phyloP scores from a whole-genome alignment of 2,329 filamentous ascomycete species.

The Fusarium sp. region DNA sequence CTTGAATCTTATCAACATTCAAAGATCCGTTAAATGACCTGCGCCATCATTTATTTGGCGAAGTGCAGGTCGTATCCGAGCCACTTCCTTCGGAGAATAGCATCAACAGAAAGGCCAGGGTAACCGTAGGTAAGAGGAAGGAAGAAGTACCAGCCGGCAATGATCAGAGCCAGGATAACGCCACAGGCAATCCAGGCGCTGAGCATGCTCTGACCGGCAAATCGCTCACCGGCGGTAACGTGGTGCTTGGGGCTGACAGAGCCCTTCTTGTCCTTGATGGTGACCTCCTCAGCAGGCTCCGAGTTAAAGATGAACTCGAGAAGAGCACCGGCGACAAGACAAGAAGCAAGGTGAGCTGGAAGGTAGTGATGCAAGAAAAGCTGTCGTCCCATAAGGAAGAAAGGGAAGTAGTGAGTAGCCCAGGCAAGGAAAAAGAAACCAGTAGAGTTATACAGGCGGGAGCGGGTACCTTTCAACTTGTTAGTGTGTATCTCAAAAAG shows the following conservation, averaged over 20 bases:
- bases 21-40: background rate
- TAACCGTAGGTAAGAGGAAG: conserved; percentile 95
- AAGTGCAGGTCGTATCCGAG: conserved; percentile 98
- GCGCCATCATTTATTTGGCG: conserved; percentile 76
- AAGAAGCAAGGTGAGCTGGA: conserved; percentile 90
- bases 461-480: conserved; percentile 76
- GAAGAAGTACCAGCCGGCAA: conserved; percentile 92
- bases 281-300: conserved; percentile 74
- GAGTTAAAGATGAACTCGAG: conserved; percentile 97
- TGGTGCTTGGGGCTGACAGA: conserved; percentile 64
- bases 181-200: conserved; percentile 81
- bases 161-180: conserved; percentile 74
- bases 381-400: conserved; percentile 98
- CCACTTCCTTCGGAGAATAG: conserved; percentile 91
- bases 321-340: conserved; percentile 88
- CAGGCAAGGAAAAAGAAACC: conserved; percentile 99
- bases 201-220: conserved; percentile 80
- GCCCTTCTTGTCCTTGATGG: conserved; percentile 60
- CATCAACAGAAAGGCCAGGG: conserved; percentile 82
- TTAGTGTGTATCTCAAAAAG: conserved; percentile 44
- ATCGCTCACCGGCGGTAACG: conserved; percentile 82
- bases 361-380: conserved; percentile 98
- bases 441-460: conserved; percentile 96
- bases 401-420: conserved; percentile 97
- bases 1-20: background rate